phyloP scores from a whole-genome alignment of 768 basidiomycete species.

The Russula brevipes region DNA sequence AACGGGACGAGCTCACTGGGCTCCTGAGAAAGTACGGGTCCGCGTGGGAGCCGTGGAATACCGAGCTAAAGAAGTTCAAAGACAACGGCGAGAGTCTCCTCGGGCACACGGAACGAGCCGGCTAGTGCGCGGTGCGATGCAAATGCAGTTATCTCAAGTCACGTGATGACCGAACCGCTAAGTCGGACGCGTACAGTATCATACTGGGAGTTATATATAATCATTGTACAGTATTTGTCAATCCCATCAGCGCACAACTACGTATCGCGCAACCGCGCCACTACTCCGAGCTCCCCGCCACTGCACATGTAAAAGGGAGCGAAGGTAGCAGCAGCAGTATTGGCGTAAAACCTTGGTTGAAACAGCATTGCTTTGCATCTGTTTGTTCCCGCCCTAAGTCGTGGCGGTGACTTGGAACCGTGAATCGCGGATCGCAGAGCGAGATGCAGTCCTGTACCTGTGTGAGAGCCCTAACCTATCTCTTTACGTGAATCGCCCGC shows the following conservation, averaged over 20 bases:
- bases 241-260: background rate
- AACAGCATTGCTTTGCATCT: no score
- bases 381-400: no score
- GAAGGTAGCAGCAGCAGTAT: no score
- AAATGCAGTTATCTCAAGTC: background rate
- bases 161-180: background rate
- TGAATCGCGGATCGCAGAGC: no score
- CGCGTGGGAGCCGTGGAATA: conserved; percentile 82
- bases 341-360: no score
- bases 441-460: no score
- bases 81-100: conserved; percentile 50
- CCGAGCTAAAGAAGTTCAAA: conserved; percentile 71
- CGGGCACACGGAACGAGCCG: conserved; percentile 1
- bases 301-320: background rate
- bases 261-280: background rate
- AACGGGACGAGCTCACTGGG: conserved; percentile 67
- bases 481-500: no score
- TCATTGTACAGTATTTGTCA: background rate
- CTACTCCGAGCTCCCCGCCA: background rate
- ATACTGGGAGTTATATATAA: no score
- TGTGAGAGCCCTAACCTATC: no score
- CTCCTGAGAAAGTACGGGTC: conserved; percentile 82
- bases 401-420: no score
- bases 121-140: background rate
- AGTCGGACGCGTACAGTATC: no score